Percentiles rank a stretch among this genome's conserved stretches.
Conservation (phyloP, 2,329 filamentous ascomycete genomes). For the Blumeriella jaapii region DNA sequence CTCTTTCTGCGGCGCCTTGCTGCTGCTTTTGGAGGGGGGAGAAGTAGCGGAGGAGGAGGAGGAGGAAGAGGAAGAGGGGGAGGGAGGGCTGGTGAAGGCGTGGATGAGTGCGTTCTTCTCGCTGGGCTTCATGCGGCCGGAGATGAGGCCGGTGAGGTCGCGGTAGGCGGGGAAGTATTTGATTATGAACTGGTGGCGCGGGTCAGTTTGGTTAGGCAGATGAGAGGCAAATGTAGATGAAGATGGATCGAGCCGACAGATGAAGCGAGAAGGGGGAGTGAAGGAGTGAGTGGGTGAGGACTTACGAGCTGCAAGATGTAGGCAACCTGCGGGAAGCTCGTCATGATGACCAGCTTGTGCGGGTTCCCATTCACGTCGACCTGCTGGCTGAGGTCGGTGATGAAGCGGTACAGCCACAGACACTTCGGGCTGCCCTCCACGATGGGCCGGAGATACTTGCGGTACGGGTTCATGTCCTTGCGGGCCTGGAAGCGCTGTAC, state of each 20-base stretch:
- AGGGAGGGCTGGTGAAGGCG: slow-evolving; percentile 9
- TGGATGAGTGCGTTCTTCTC: slow-evolving; percentile 6
- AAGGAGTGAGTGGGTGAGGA: not conserved
- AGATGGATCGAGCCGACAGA: too few relatives aligned
- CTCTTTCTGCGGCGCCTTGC: slow-evolving; percentile 1
- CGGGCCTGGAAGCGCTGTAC: not conserved
- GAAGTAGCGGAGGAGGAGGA: too few relatives aligned
- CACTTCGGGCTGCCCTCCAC: slow-evolving; percentile 13
- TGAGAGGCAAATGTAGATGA: too few relatives aligned
- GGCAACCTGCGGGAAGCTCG: slow-evolving; percentile 9
- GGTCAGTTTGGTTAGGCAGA: not conserved
- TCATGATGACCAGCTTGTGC: slow-evolving; percentile 15
- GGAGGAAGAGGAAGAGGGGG: too few relatives aligned
- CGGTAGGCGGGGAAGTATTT: slow-evolving; percentile 5
- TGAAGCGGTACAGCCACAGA: slow-evolving; percentile 12
- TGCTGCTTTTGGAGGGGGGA: too few relatives aligned
- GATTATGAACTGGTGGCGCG: slow-evolving; percentile 7
- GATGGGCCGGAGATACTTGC: slow-evolving; percentile 7
- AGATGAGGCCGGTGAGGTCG: slow-evolving; percentile 6
- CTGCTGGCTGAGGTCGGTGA: not conserved
- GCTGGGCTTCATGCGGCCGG: slow-evolving; percentile 2
- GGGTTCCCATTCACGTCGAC: slow-evolving; percentile 4
- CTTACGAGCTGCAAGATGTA: slow-evolving; percentile 12
- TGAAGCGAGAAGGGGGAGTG: not conserved
- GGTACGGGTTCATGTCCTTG: slow-evolving; percentile 3